Conservation (phyloP, 257 asterid species). For the Ocimum tenuiflorum region DNA sequence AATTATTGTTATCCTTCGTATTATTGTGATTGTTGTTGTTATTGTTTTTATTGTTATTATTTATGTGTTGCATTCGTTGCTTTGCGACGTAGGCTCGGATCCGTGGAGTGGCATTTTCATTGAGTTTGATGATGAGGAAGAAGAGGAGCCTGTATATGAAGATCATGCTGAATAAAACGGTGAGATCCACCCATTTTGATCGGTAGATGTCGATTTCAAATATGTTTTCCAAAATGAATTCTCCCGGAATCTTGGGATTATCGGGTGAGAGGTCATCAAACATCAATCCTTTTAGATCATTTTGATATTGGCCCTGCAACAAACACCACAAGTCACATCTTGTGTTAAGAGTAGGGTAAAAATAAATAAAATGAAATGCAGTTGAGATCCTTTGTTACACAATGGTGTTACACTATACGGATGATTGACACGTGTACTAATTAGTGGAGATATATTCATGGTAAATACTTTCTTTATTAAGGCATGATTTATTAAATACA, state of each 20-base stretch:
- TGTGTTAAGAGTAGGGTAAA: too few species aligned
- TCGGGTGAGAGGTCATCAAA: slow-evolving; percentile 64
- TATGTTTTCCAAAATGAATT: slow-evolving; percentile 54
- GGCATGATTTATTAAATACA: too few species aligned
- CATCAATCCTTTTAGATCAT: slow-evolving; percentile 67
- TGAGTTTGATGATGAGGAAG: slow-evolving; percentile 71
- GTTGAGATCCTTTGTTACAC: too few species aligned
- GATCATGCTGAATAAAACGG: slow-evolving; percentile 73
- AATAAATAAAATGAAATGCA: too few species aligned
- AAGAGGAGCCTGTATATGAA: slow-evolving; percentile 65
- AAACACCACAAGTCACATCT: too few species aligned
- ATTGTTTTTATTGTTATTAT: slow-evolving; percentile 5
- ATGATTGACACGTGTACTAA: too few species aligned
- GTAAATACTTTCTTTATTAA: too few species aligned
- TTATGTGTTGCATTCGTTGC: slow-evolving; percentile 55
- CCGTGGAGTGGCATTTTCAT: slow-evolving; percentile 84
- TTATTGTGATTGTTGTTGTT: background rate
- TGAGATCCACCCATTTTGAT: slow-evolving; percentile 73
- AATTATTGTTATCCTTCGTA: background rate
- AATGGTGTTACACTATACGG: too few species aligned
- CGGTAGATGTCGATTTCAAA: slow-evolving; percentile 69
- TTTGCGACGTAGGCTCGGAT: slow-evolving; percentile 68
- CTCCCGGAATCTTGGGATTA: slow-evolving; percentile 71
- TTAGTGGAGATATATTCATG: too few species aligned
- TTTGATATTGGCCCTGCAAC: slow-evolving; percentile 74